Evolutionary conservation across 768 basidiomycete species (phyloP).

Genomic region (Suillus subaureus): DNA sequence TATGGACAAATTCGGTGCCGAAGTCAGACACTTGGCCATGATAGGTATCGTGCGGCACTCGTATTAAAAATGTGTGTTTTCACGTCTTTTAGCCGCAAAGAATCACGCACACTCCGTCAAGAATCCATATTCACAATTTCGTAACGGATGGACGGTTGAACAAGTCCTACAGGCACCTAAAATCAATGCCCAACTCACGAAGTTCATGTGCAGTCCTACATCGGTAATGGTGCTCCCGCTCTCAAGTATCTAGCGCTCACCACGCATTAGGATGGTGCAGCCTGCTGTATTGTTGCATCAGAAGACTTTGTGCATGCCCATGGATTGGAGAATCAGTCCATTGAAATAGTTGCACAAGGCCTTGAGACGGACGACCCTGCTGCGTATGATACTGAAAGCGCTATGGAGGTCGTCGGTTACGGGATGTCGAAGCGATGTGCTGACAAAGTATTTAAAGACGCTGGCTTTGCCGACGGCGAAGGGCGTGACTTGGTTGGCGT

Average conservation of each 20-base stretch:
- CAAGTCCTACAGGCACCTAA: conserved; percentile 67
- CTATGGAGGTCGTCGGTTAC: conserved; percentile 85
- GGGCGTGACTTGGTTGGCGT: conserved; percentile 79
- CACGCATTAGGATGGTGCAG: conserved; percentile 63
- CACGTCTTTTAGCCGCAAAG: conserved; percentile 55
- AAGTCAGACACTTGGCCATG: conserved; percentile 66
- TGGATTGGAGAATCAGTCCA: conserved; percentile 81
- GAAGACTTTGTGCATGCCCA: conserved; percentile 77
- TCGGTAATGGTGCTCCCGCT: conserved; percentile 42
- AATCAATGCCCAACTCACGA: conserved; percentile 74
- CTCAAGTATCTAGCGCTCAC: neutral
- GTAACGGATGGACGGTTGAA: conserved; percentile 73
- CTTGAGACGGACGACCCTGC: conserved; percentile 66
- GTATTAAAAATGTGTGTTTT: conserved; percentile 14
- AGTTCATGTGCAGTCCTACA: conserved; percentile 88
- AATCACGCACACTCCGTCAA: conserved; percentile 81
- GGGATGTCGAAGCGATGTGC: conserved; percentile 72
- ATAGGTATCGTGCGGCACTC: conserved; percentile 52
- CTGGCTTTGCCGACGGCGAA: conserved; percentile 64
- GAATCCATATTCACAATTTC: conserved; percentile 88
- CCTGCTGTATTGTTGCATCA: conserved; percentile 76
- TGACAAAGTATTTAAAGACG: conserved; percentile 68
- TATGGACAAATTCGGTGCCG: conserved; percentile 71
- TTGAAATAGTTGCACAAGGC: conserved; percentile 72
- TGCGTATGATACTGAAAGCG: conserved; percentile 66